Evolutionary conservation across 257 asterid genomes (phyloP), one percentile per base, ranked within the genome.

Genomic region (Nicotiana tabacum): DNA sequence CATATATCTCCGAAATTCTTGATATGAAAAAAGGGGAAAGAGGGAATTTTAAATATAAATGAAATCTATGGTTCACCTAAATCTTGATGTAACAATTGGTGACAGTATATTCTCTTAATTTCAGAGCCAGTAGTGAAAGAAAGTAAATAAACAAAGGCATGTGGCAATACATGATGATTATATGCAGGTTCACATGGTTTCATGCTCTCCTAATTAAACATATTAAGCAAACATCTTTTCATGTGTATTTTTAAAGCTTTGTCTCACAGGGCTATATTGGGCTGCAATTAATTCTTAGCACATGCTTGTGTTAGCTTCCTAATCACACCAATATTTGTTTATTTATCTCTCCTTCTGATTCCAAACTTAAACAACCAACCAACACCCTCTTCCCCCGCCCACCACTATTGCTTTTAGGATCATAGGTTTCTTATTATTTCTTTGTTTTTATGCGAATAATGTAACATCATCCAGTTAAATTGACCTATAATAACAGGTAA

Each of bases 211-310:
- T 79, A 88, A 83, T 60, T 88, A 82, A 85, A 66, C 84, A 84
- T 77, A 84, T 86, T 81, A 80, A 83, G 82, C 78, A 68, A 77
- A 78, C 82, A 85, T 84, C 84, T 83, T 85, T 81, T 89, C 87
- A 81, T 83, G 84, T 82, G 87, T 80, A 53, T 57, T 60, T 77
- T 69, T 84, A 87, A 85, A 84, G 82, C 84, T 33, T 72, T 79
- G 87, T 77, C 84, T 82, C 77, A 46, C n/a, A 39, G 69, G 66
- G 61, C 56, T 68, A 81, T 66, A 33, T 79, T 72, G 83, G 84
- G 85, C 82, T 83, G 92, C 88, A 90, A 85, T 89, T 88, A 89
- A 88, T 83, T 86, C 89, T 68, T 66, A 30, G 84, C 94, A 91
- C 94, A 87, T 91, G 92, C 72, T 86, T 84, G 39, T 80, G 56